These are phyloP conservation scores for Zygotorulaspora danielsina DNA, from an alignment of 805 yeast species.

Conservation along the genomic window DNA sequence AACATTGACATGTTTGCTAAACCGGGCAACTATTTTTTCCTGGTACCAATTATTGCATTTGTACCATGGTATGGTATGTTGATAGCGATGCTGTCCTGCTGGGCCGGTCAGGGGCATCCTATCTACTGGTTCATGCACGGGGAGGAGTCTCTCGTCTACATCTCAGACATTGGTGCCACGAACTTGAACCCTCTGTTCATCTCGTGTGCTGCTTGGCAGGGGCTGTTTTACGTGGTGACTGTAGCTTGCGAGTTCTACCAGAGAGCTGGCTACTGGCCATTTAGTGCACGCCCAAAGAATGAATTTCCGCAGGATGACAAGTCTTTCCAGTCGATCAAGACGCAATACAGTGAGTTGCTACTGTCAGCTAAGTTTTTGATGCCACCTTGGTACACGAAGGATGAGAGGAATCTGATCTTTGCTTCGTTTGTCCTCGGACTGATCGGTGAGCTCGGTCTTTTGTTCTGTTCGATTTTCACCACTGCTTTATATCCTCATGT, in stretches of 20 bases:
- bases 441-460: conserved; percentile 66
- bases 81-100: conserved; percentile 66
- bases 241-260: conserved; percentile 58
- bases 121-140: conserved; percentile 51
- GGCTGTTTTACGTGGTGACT: conserved; percentile 63
- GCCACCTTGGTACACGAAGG: conserved; percentile 40
- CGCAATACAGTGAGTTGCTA: conserved; percentile 21
- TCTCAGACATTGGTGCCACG: conserved; percentile 87
- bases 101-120: conserved; percentile 82
- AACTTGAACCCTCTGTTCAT: conserved; percentile 81
- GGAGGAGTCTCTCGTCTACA: conserved; percentile 54
- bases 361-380: conserved; percentile 24
- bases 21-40: conserved; percentile 43
- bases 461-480: conserved; percentile 70
- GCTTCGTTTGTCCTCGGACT: conserved; percentile 43
- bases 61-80: conserved; percentile 91
- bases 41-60: conserved; percentile 62
- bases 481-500: conserved; percentile 52
- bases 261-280: conserved; percentile 48
- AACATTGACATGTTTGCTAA: conserved; percentile 9
- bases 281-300: conserved; percentile 11
- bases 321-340: conserved; percentile 13
- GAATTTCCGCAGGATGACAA: conserved; percentile 44
- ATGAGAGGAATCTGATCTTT: conserved; percentile 40
- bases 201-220: conserved; percentile 71